Base-by-base conservation (phyloP, 176 grass and related monocot species). In the Triticum turgidum region DNA sequence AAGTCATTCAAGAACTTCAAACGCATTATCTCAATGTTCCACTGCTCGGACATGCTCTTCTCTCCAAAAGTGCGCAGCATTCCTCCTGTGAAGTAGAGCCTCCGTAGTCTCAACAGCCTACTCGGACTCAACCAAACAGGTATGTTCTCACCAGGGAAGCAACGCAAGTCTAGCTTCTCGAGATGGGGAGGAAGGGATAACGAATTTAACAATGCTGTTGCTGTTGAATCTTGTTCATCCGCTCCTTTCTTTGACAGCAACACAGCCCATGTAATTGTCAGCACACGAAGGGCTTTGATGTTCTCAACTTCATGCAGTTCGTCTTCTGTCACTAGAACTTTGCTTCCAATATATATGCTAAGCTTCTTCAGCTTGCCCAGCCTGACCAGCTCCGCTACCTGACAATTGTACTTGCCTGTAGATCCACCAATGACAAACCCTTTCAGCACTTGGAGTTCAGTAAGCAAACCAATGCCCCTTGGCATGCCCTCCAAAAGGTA, bases 401-500 rank as follows among this genome's bases (percentile, higher is more conserved):
- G 84, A 54, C 86, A 91, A 6, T 63, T 73, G 22, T 87, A 72
- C 84, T 65, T 94, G 41, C 86, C 77, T 62, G 69, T 67, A 5
- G 80, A 65, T 49, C 86, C 87, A 66, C 90, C 88, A 42, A 94
- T 87, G 4, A 94, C 86, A 89, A 92, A 94, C 8, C 95, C 95
- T 79, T 97, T 97, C 24, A 94, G 72, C 34, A 92, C 95, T 80
- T 92, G 66, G 7, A 97, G 83, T 73, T 94, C 80, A 47, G 78
- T 64, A 41, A 97, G 92, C 35, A n/a, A 68, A 17, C 39, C 58
- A 45, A 97, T 33, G 9, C 88, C 83, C 61, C 66, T 86, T 14
- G 95, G 95, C 52, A 97, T 90, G 33, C 90, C 80, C 66, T 97
- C 86, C 45, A 97, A 88, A 69, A 92, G 44, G 73, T 94, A 91